Conservation (phyloP, 768 basidiomycete species). For the Tylopilus felleus region DNA sequence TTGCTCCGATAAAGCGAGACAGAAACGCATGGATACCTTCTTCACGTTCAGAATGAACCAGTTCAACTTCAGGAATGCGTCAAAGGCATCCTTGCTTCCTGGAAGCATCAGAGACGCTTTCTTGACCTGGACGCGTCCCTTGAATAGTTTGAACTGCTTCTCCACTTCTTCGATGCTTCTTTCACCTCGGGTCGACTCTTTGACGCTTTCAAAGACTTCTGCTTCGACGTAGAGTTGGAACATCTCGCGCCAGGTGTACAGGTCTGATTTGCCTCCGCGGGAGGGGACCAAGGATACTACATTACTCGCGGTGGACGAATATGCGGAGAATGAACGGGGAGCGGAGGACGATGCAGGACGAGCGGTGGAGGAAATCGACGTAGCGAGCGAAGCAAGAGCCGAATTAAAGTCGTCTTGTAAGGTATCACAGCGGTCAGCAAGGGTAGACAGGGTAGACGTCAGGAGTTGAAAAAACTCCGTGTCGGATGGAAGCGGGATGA, state of each 20-base stretch:
- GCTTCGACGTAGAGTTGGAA: constrained; percentile 84
- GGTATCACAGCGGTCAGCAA: constrained; percentile 47
- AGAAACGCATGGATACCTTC: constrained; percentile 45
- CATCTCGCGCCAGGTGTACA: constrained; percentile 88
- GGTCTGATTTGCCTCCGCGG: constrained; percentile 44
- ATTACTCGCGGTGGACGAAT: constrained; percentile 26
- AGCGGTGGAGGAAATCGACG: constrained; percentile 31
- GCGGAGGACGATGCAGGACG: constrained; percentile 33
- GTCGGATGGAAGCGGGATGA: constrained; percentile 80
- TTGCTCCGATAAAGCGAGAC: neutral
- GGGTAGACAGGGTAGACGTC: constrained; percentile 53
- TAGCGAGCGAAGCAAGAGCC: constrained; percentile 47
- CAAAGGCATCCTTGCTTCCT: constrained; percentile 56
- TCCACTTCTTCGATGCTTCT: constrained; percentile 68
- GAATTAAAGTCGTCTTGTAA: constrained; percentile 50
- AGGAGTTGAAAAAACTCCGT: constrained; percentile 77
- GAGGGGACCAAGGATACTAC: constrained; percentile 38
- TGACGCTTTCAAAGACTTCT: constrained; percentile 76
- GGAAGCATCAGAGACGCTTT: constrained; percentile 52
- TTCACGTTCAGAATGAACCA: constrained; percentile 76
- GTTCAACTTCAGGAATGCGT: constrained; percentile 74
- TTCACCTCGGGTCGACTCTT: constrained; percentile 66
- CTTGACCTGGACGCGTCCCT: constrained; percentile 50
- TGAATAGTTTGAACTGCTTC: constrained; percentile 58
- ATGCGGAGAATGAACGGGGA: constrained; percentile 30